Evolutionary conservation across 352 stramenopile genomes (phyloP).

Genomic region (Paralagenidium karlingii): DNA sequence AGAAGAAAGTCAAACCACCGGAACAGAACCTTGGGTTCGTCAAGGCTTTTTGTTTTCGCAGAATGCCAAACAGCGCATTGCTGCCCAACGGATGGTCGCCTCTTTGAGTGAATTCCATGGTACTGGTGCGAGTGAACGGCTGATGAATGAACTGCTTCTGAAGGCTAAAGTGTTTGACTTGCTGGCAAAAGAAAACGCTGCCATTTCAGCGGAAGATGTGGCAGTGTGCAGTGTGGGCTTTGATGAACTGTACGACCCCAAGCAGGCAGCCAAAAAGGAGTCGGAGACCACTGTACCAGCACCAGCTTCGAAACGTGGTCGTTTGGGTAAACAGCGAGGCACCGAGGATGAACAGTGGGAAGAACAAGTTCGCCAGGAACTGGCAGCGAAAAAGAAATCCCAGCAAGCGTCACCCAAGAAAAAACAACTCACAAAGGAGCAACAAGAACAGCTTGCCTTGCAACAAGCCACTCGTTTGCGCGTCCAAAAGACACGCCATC

Average conservation of each 20-base stretch:
- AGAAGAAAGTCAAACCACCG: conserved; percentile 3
- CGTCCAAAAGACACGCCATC: conserved; percentile 26
- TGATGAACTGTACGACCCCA: conserved; percentile 54
- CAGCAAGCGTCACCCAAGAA: conserved; percentile 9
- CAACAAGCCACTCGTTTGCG: conserved; percentile 44
- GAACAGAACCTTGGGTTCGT: neutral
- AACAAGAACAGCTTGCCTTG: conserved; percentile 29
- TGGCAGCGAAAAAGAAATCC: conserved; percentile 52
- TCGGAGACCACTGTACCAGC: conserved; percentile 7
- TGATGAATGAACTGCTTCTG: conserved; percentile 51
- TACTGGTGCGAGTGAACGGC: conserved; percentile 67
- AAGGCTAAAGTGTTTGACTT: conserved; percentile 52
- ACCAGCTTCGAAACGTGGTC: conserved; percentile 15
- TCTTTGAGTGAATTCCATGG: conserved; percentile 69
- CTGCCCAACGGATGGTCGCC: conserved; percentile 51
- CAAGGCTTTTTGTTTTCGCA: conserved; percentile 36
- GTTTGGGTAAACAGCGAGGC: conserved; percentile 17
- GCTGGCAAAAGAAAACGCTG: conserved; percentile 37
- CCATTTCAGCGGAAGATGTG: conserved; percentile 46
- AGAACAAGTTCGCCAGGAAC: conserved; percentile 68
- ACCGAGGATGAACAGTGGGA: conserved; percentile 82
- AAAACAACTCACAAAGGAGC: conserved; percentile 34
- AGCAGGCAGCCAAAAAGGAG: conserved; percentile 26
- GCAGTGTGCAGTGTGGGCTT: conserved; percentile 45
- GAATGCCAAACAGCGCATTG: conserved; percentile 29